These are phyloP conservation scores for Gnomoniopsis sp. DNA, from an alignment of 2,329 filamentous ascomycete species.

Conservation along the genomic window DNA sequence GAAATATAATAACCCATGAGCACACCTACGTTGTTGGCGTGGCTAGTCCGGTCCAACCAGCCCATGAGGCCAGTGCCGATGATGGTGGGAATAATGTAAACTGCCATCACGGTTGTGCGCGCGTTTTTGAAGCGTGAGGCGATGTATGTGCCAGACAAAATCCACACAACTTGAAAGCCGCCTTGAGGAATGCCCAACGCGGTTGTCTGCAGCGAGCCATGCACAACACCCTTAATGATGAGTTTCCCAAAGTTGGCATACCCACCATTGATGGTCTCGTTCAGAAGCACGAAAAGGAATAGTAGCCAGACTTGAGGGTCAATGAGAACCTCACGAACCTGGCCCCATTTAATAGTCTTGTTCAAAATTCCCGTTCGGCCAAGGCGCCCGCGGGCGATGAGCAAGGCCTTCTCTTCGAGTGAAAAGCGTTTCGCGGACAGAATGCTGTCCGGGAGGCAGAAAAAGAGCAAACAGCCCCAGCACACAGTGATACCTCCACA, in stretches of 20 bases:
- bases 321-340: constrained; percentile 43
- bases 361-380: constrained; percentile 43
- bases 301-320: constrained; percentile 43
- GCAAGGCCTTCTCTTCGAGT: constrained; percentile 38
- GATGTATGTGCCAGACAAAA: constrained; percentile 49
- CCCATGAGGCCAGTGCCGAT: constrained; percentile 47
- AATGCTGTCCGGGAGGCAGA: constrained; percentile 41
- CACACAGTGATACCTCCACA: constrained; percentile 39
- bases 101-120: constrained; percentile 49
- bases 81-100: constrained; percentile 50
- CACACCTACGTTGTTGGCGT: constrained; percentile 39
- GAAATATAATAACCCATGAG: constrained; percentile 51
- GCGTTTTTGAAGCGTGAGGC: constrained; percentile 48
- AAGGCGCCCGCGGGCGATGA: constrained; percentile 35
- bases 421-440: constrained; percentile 38
- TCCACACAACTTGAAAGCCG: constrained; percentile 49
- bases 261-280: constrained; percentile 52
- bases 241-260: constrained; percentile 53
- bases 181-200: constrained; percentile 53
- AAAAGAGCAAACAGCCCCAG: constrained; percentile 36
- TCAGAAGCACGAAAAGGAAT: constrained; percentile 44
- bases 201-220: constrained; percentile 42
- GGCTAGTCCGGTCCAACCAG: constrained; percentile 35
- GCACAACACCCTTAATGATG: constrained; percentile 48
- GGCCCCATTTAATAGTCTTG: constrained; percentile 42